Evolutionary conservation across 768 basidiomycete species (phyloP).

Genomic region (Lactifluus echinatus): DNA sequence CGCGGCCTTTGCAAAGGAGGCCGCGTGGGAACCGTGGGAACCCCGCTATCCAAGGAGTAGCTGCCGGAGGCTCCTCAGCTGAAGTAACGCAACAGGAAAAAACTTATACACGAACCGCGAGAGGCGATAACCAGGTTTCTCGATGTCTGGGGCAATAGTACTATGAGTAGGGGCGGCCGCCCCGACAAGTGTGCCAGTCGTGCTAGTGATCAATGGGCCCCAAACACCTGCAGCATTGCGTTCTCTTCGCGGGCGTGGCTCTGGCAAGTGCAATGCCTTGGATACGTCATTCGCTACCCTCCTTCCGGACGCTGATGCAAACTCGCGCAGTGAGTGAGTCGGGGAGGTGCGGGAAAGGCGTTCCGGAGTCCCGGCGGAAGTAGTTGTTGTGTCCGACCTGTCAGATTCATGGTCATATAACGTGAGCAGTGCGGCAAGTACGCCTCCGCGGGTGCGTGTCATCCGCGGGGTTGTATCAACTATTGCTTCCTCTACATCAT

Average conservation of each 20-base stretch:
- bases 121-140: constrained; percentile 56
- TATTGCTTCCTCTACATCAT: constrained; percentile 17
- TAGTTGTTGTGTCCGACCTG: constrained; percentile 12
- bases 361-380: constrained; percentile 24
- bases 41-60: constrained; percentile 25
- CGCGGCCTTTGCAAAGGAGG: constrained; percentile 4
- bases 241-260: constrained; percentile 29
- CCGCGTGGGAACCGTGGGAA: constrained; percentile 7
- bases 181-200: constrained; percentile 50
- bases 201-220: constrained; percentile 63
- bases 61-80: constrained; percentile 9
- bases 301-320: constrained; percentile 10
- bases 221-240: constrained; percentile 53
- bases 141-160: constrained; percentile 48
- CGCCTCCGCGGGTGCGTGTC: constrained; percentile 34
- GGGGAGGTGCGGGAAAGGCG: constrained; percentile 4
- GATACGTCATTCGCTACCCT: constrained; percentile 10
- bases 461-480: constrained; percentile 16
- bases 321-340: constrained; percentile 8
- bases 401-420: constrained; percentile 42
- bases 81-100: neutral
- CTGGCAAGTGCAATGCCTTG: constrained; percentile 8
- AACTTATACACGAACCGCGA: constrained; percentile 37
- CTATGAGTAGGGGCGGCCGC: constrained; percentile 45
- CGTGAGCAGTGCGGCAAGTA: constrained; percentile 57